Conservation (phyloP, 768 basidiomycete species). For the Flagelloscypha sp. region DNA sequence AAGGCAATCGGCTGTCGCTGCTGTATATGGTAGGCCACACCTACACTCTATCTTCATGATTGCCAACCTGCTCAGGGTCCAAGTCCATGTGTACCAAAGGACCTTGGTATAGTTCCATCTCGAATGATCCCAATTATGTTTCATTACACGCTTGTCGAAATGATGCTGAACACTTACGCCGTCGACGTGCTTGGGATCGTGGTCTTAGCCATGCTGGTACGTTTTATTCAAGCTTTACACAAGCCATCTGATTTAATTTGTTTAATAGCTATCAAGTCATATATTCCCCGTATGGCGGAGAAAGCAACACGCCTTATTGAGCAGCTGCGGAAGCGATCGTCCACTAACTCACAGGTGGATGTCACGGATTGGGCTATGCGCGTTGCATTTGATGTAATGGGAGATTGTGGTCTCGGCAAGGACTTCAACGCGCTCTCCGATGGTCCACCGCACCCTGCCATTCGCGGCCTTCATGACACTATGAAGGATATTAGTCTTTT, state of each 20-base stretch:
- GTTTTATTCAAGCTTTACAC: too few species aligned
- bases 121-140: too few species aligned
- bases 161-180: neutral
- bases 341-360: too few species aligned
- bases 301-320: neutral
- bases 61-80: too few species aligned
- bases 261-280: too few species aligned
- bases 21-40: too few species aligned
- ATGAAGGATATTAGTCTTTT: neutral
- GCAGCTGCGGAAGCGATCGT: neutral
- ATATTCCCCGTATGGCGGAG: neutral
- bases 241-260: too few species aligned
- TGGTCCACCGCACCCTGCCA: neutral
- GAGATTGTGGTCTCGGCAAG: constrained; percentile 1
- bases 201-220: neutral
- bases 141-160: too few species aligned
- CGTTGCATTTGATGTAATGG: constrained; percentile 1
- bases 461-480: neutral
- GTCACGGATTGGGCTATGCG: neutral
- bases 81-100: too few species aligned
- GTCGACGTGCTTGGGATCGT: constrained; percentile 2
- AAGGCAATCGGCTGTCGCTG: too few species aligned
- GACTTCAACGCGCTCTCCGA: neutral
- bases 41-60: too few species aligned
- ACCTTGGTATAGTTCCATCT: too few species aligned